Base-by-base conservation (phyloP, 2,329 filamentous ascomycete genomes). In the Colletotrichum viniferum region DNA sequence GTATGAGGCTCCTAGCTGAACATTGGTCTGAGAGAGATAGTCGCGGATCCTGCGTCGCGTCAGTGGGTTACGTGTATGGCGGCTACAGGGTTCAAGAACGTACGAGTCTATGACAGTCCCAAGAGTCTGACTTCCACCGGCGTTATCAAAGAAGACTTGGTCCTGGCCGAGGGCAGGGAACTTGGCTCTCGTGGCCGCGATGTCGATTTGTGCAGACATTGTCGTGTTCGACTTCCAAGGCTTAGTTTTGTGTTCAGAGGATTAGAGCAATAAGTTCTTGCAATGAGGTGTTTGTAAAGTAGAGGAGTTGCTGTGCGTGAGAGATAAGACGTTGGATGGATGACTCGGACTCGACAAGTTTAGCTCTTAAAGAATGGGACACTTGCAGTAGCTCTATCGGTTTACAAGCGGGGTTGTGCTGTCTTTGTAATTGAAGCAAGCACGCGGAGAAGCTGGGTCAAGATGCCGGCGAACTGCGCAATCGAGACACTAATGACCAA, bases 121-220 rank as follows among this genome's bases (percentile, higher is more conserved):
- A 5, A 96, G 85, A 2, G 91, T 88, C 80, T 96, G 94, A 80
- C 92, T 94, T 48, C 94, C 94, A 21, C 94, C 94, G 13, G 94
- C 94, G 81, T 96, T 96, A 81, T 96, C 94, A 78, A 96, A 90
- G 81, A 90, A 95, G 65, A 96, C 88, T 80, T 95, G 93, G 62
- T 92, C 86, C 75, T 92, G 88, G 55, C 88, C 84, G 52, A 96
- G 83, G 16, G 94, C 93, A 38, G 94, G 94, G 85, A 96, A 96
- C 69, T 89, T 87, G 76, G 88, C 86, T 75, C 92, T 88, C 34
- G 90, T 88, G 64, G 86, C 84, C 10, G 86, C 80, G 64, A 94
- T 87, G 78, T 93, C 87, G 34, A 72, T 38, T 21, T 67, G 58
- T 24, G 60, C 24, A 36, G 72, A 43, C 75, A 77, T 77, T 30